phyloP scores from a whole-genome alignment of 1,139 yeast species.

The Hansenula anomala region DNA sequence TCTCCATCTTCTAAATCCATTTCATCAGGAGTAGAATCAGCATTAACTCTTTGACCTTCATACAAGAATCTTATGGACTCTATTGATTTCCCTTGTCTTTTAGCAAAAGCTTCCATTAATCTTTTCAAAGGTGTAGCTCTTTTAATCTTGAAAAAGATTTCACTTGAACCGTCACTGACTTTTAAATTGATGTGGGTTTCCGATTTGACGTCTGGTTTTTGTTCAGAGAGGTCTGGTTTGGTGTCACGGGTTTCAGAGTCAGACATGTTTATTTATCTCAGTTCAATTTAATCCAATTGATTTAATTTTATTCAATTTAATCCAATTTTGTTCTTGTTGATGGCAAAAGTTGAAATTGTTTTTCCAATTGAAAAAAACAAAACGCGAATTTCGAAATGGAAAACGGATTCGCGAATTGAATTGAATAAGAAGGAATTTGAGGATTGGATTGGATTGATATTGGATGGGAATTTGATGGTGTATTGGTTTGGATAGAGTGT shows the following conservation, averaged over 20 bases:
- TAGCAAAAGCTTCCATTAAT: slow-evolving; percentile 97
- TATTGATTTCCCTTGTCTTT: slow-evolving; percentile 90
- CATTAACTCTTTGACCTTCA: slow-evolving; percentile 88
- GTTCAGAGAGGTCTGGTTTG: slow-evolving; percentile 30
- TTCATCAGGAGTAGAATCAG: slow-evolving; percentile 88
- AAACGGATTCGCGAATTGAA: no score
- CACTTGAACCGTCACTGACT: slow-evolving; percentile 90
- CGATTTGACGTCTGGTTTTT: slow-evolving; percentile 59
- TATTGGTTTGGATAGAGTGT: no score
- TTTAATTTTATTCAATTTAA: no score
- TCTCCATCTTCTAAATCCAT: slow-evolving; percentile 94
- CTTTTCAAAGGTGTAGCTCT: slow-evolving; percentile 88
- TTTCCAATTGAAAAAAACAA: no score
- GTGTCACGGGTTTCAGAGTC: slow-evolving; percentile 25
- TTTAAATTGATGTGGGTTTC: slow-evolving; percentile 84
- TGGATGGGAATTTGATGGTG: no score
- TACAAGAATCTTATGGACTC: slow-evolving; percentile 81
- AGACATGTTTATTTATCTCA: slow-evolving; percentile 20
- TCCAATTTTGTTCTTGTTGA: no score
- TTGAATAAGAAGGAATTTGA: no score
- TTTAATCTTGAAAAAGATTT: slow-evolving; percentile 93
- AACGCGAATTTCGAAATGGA: no score
- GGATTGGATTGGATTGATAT: no score
- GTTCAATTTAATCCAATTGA: no score
- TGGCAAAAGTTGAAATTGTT: no score